Evolutionary conservation across 1,284 basidiomycete species (phyloP).

Genomic region (Irpex sp.): DNA sequence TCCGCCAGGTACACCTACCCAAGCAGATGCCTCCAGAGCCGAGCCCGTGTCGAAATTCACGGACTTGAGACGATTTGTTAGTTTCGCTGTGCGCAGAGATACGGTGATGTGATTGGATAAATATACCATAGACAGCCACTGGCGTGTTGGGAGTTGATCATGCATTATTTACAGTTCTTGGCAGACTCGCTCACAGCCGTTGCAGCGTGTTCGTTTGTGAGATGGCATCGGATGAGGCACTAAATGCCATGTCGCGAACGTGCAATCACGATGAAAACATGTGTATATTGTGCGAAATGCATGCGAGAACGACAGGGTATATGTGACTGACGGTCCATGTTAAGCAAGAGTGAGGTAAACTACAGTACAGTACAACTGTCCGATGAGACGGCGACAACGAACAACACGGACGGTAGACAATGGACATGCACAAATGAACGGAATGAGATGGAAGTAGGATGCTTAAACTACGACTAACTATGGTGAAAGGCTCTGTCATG

Average conservation of each 20-base stretch:
- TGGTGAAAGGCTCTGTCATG: neutral
- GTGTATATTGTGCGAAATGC: neutral
- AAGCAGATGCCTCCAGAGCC: constrained; percentile 36
- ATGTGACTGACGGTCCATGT: neutral
- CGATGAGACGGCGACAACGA: no score
- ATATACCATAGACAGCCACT: neutral
- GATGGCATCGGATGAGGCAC: no score
- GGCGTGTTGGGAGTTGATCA: neutral
- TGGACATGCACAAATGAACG: neutral
- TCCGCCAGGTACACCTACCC: constrained; percentile 50
- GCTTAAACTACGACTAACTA: neutral
- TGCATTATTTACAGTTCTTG: no score
- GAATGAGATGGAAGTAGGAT: neutral
- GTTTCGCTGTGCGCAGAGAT: constrained; percentile 77
- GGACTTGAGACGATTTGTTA: constrained; percentile 81
- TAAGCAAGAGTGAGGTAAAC: neutral
- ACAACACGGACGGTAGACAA: neutral
- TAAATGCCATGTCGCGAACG: no score
- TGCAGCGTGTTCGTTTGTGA: no score
- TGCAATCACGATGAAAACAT: neutral
- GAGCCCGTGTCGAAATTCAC: constrained; percentile 62
- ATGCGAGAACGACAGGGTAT: neutral
- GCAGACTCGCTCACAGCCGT: no score
- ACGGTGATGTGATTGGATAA: constrained; percentile 25
- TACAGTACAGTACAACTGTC: neutral